Conservation (phyloP, 1,139 yeast species). For the Geotrichum candidum region DNA sequence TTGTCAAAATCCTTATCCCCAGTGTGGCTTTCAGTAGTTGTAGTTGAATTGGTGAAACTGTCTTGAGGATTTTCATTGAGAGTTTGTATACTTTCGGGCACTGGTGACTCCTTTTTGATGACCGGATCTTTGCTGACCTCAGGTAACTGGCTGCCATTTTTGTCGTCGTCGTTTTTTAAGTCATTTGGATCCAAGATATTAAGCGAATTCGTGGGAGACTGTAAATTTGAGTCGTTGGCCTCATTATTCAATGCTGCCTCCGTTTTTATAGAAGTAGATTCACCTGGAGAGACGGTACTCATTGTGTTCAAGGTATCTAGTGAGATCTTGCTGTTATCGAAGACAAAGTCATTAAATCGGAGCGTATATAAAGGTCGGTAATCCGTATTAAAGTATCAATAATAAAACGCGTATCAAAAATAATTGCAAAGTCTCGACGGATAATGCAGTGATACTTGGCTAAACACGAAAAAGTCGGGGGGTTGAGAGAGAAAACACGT, state of each 20-base stretch:
- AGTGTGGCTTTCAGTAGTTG: neutral
- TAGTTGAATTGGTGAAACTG: neutral
- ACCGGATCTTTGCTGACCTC: neutral
- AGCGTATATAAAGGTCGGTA: neutral
- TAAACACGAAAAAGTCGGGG: neutral
- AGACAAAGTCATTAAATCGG: neutral
- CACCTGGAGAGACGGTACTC: neutral
- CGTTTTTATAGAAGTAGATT: neutral
- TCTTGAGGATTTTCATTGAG: neutral
- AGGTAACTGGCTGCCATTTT: neutral
- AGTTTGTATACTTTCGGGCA: neutral
- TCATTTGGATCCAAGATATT: neutral
- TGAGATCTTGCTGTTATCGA: neutral
- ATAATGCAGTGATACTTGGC: neutral
- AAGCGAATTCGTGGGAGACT: neutral
- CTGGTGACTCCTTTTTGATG: neutral
- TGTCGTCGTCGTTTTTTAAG: neutral
- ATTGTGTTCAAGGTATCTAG: neutral
- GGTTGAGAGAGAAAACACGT: neutral
- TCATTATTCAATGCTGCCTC: neutral
- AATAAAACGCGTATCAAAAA: neutral
- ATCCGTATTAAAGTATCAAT: neutral
- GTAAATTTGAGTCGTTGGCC: neutral
- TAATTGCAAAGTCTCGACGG: neutral
- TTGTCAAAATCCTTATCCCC: neutral